A percentile compares a stretch with the other conserved stretches of the same genome.
phyloP scores from a whole-genome alignment of 2,329 filamentous ascomycete species.

The Alternaria atra region DNA sequence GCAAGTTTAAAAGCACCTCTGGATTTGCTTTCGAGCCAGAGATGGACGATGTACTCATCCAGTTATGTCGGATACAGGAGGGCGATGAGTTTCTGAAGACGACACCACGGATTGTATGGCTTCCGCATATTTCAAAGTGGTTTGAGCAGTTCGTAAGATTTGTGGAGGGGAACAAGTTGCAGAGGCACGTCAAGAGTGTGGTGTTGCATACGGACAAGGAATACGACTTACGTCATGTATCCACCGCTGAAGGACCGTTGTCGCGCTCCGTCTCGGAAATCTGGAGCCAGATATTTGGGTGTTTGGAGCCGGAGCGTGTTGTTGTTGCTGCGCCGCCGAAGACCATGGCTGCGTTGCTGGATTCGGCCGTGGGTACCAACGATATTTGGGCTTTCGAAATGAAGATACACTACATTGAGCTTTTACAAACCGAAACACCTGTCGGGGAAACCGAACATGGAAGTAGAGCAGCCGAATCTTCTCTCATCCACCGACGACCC shows the following conservation, averaged over 20 bases:
- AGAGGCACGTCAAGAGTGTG: slow-evolving; percentile 57
- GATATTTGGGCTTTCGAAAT: slow-evolving; percentile 72
- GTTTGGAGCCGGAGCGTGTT: slow-evolving; percentile 44
- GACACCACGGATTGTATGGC: slow-evolving; percentile 36
- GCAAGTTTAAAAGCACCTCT: slow-evolving; percentile 46
- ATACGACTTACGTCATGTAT: slow-evolving; percentile 44
- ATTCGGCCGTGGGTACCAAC: slow-evolving; percentile 64
- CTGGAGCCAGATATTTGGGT: slow-evolving; percentile 41
- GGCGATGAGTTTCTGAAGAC: slow-evolving; percentile 41
- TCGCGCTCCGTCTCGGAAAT: slow-evolving; percentile 61
- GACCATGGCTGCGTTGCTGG: slow-evolving; percentile 68
- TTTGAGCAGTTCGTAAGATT: slow-evolving; percentile 36
- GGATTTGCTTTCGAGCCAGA: slow-evolving; percentile 38
- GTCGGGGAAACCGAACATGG: slow-evolving; percentile 14
- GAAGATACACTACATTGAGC: slow-evolving; percentile 67
- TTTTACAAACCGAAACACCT: slow-evolving; percentile 38
- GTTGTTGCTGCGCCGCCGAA: slow-evolving; percentile 65
- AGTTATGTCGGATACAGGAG: slow-evolving; percentile 43
- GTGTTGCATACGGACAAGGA: slow-evolving; percentile 56
- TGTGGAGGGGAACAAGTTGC: slow-evolving; percentile 31
- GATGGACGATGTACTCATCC: slow-evolving; percentile 46
- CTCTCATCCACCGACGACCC: slow-evolving; percentile 66
- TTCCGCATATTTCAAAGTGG: slow-evolving; percentile 40
- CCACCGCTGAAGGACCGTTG: slow-evolving; percentile 42
- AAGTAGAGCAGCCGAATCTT: slow-evolving; percentile 29